Percentiles rank a stretch among this genome's conserved stretches.
Evolutionary conservation across 83 land plant genomes (phyloP).

Genomic region (Larix sibirica): DNA sequence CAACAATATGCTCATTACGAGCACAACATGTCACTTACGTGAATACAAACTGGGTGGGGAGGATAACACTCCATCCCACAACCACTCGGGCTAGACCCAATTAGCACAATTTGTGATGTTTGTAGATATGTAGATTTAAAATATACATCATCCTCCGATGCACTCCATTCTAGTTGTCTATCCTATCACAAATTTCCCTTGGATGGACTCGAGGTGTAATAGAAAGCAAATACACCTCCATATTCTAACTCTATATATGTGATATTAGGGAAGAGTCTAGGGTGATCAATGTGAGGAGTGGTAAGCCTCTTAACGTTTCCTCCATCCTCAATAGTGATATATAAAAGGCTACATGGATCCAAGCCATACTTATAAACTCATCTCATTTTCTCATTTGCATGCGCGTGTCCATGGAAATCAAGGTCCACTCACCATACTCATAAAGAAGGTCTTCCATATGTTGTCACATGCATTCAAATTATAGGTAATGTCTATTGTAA

Average conservation of each 20-base stretch:
- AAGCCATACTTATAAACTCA: conserved; percentile 80
- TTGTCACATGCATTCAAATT: conserved; percentile 84
- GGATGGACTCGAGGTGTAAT: conserved; percentile 87
- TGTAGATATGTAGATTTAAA: too few relatives aligned
- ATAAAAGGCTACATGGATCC: conserved; percentile 86
- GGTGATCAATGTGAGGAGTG: conserved; percentile 77
- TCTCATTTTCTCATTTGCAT: conserved; percentile 94
- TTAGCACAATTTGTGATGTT: too few relatives aligned
- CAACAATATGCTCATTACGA: too few relatives aligned
- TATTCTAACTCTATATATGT: conserved; percentile 39
- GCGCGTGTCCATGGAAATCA: conserved; percentile 92
- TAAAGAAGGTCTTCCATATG: too few relatives aligned
- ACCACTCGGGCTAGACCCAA: too few relatives aligned
- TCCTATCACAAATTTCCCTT: conserved; percentile 95
- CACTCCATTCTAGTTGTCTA: conserved; percentile 92
- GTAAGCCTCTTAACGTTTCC: conserved; percentile 86
- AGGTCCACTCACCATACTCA: conserved; percentile 52
- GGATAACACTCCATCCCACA: too few relatives aligned
- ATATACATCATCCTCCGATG: conserved; percentile 10
- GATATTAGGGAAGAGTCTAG: conserved; percentile 72
- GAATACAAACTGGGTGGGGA: too few relatives aligned
- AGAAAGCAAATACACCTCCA: conserved; percentile 76
- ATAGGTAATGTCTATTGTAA: conserved; percentile 68
- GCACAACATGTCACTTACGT: too few relatives aligned
- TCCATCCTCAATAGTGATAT: conserved; percentile 92